A percentile compares a stretch with the other conserved stretches of the same genome.
These are phyloP conservation scores for Citrus inodora DNA, from an alignment of 345 rosid genomes.

Conservation along the genomic window DNA sequence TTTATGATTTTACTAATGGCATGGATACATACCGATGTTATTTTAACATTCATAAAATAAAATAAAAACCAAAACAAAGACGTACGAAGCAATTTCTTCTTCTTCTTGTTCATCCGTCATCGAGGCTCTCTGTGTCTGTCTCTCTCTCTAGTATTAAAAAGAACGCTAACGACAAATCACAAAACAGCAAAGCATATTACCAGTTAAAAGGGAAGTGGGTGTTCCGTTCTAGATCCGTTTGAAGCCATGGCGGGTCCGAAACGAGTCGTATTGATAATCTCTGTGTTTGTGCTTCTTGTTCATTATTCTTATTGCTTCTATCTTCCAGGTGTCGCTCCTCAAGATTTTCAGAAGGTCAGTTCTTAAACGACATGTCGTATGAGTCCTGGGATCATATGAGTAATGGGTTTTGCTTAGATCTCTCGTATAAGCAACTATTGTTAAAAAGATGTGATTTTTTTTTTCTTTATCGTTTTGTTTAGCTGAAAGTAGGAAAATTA, in stretches of 20 bases:
- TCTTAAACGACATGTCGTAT: background rate
- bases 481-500: background rate
- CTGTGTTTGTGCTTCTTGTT: conserved; percentile 15
- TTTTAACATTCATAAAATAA: background rate
- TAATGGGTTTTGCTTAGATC: conserved; percentile 7
- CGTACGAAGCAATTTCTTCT: background rate
- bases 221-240: conserved; percentile 12
- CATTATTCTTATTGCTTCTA: conserved; percentile 44
- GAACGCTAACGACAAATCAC: background rate
- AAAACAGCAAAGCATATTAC: background rate
- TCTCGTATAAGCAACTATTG: background rate
- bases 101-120: no score
- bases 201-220: conserved; percentile 10
- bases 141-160: conserved; percentile 11
- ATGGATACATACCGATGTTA: background rate
- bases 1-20: background rate
- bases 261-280: conserved; percentile 28
- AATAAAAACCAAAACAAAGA: background rate
- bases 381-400: background rate
- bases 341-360: conserved; percentile 53
- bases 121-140: background rate
- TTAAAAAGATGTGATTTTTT: background rate
- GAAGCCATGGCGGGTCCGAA: conserved; percentile 37
- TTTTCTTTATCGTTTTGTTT: background rate
- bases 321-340: conserved; percentile 80